A percentile compares a stretch with the other conserved stretches of the same genome.
phyloP scores from a whole-genome alignment of 1,284 basidiomycete genomes.

The Cystobasidiaceae sp. region DNA sequence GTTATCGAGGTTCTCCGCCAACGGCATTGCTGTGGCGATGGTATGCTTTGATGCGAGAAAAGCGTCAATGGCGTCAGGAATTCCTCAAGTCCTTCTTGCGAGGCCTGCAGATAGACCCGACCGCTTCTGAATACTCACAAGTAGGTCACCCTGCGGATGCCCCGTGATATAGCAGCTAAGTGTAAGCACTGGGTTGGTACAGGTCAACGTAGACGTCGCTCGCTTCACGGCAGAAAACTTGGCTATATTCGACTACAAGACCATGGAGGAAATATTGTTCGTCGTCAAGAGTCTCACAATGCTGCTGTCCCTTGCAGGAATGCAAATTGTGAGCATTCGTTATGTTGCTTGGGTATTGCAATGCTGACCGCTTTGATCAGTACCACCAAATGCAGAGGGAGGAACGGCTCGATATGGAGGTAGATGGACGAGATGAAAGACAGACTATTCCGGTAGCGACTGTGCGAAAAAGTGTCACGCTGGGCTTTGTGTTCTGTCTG shows the following conservation, averaged over 20 bases:
- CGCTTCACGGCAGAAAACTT: constrained; percentile 94
- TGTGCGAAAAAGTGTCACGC: constrained; percentile 58
- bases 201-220: constrained; percentile 74
- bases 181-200: neutral
- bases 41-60: constrained; percentile 86
- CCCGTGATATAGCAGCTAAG: neutral
- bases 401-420: neutral
- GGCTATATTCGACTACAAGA: constrained; percentile 84
- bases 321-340: constrained; percentile 56
- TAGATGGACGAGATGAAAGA: constrained; percentile 4
- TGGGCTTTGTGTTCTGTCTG: constrained; percentile 73
- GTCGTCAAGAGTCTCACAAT: constrained; percentile 75
- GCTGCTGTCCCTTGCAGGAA: constrained; percentile 75
- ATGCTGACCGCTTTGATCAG: constrained; percentile 2
- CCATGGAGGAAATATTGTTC: constrained; percentile 82
- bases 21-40: constrained; percentile 75
- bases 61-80: constrained; percentile 73
- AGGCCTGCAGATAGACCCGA: constrained; percentile 64
- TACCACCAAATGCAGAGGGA: constrained; percentile 26
- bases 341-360: neutral
- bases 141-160: constrained; percentile 51
- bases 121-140: constrained; percentile 44
- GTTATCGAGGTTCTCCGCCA: constrained; percentile 60
- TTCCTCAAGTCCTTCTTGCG: constrained; percentile 78
- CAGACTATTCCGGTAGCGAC: constrained; percentile 31